Base-by-base conservation (phyloP, 345 rosid genomes). In the Viola odorata region DNA sequence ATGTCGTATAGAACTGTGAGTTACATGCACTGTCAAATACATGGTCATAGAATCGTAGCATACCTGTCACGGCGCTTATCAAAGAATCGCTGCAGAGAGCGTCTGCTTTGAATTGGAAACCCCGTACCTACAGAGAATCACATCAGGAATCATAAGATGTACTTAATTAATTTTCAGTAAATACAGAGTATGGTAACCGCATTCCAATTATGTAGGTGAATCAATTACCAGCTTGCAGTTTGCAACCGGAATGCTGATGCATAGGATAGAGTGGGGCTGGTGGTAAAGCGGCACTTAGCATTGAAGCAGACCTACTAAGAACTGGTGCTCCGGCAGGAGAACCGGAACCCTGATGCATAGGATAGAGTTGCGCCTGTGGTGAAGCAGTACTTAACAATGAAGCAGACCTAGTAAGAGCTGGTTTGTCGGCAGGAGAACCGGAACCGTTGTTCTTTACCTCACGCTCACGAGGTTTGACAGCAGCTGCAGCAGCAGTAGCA, bases 51-150 rank as follows among this genome's bases (percentile, higher is more conserved):
- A 16, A 60, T 12, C 6, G n/a, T 13, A 23, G 32, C 13, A 23
- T 83, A 91, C 96, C 96, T 92, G 86, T 89, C 96, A 6, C 87
- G 74, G 23, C 96, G 83, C 73, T 92, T 92, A 80, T 92, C 95
- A 48, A 92, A 82, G 75, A 92, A 92, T 17, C 84, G 78, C 74
- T 87, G 98, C 68, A 92, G 91, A 17, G 98, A 92, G 50, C 87
- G 87, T 55, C 89, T 89, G 82, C 98, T 84, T 41, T 96, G 82
- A 44, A 87, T 77, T 53, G 98, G 98, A 41, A 92, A 73, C 63
- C 84, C 96, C 89, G 82, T 55, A 64, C 44, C 57, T 63, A 50
- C 45, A 72, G 51, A 69, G 48, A 78, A 41, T 40, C 1, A 53
- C 37, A 50, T 3, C 37, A 15, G 58, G 36, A 39, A 65, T 32